Evolutionary conservation across 1,284 basidiomycete species (phyloP), one percentile per base, ranked within the genome.

Genomic region (Cystobasidiaceae sp.): DNA sequence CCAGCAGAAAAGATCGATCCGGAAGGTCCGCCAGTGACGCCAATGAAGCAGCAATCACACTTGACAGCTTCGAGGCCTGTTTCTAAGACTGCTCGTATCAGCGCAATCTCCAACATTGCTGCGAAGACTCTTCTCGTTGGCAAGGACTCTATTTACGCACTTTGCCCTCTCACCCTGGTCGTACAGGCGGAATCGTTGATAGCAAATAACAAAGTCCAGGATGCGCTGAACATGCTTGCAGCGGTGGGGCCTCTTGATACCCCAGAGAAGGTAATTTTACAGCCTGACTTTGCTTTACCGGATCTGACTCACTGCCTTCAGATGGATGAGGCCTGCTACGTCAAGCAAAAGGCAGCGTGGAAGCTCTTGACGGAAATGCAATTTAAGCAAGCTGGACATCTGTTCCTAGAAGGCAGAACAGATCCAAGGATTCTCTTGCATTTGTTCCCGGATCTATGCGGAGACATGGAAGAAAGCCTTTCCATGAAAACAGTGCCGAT

Each of bases 301-400:
- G 11, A 39, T 11, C 37, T 39, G 37, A n/a, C 11, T 39, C 37
- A 39, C 11, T 39, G 37, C 34, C 60, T n/a, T 23, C 70, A 86
- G 84, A 78, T 80, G 61, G 84, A 87, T 48, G 86, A 86, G 71
- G 75, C 89, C 43, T 80, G 80, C 69, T 91, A 90, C 73, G 81
- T 89, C 39, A 87, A 87, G 73, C 87, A 89, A 73, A 82, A 84
- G 50, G 82, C 90, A 65, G 89, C 86, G 21, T 88, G 88, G 73
- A 82, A 84, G 74, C 84, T 83, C 68, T 80, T 91, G 70, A 75
- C 78, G 19, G 85, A 88, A 74, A 89, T 87, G 0, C 78, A 83
- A 30, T 91, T 91, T 73, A 83, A 86, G 69, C 85, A 89, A 67
- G 89, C 88, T 1, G 86, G 85, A n/a, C 80, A 81, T 68, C 80